Base-by-base conservation (phyloP, 129 eudicot species). In the Helianthus tuberosus region DNA sequence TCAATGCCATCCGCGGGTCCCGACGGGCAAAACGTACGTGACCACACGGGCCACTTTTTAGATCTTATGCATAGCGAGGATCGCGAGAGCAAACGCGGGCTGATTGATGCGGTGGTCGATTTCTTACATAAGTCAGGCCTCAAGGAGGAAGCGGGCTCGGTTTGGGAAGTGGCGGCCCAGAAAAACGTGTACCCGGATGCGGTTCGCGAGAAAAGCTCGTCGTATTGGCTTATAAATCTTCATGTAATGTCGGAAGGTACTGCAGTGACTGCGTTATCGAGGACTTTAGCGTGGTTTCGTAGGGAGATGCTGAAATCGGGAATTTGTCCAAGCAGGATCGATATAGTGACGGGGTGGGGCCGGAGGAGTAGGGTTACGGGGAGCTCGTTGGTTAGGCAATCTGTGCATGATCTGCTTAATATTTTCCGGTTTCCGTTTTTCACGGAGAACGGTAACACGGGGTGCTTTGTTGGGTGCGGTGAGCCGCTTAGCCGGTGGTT, bases 241-340 rank as follows among this genome's bases (percentile, higher is more conserved):
- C 99, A 95, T 54, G 99, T 95, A 35, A 95, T 95, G 99, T 91
- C 97, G 0, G 97, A 95, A 29, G 99, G 99, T 13, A 95, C 99
- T 0, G 99, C 99, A 5, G 97, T 95, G 49, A 95, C 92, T 8
- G 99, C 99, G 6, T 95, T 95, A 9, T 91, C 99, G 12, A 82
- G 99, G 68, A 95, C 99, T 8, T 88, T 95, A 9, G 99, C 97
- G 16, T 87, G 96, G 96, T 91, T 95, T 76, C 84, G 97, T 9
- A 76, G 78, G 63, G 87, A 91, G 81, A 77, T 91, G 90, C 75
- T 95, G 39, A 41, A 61, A 4, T 86, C 92, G 0, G 97, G 99
- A 1, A 64, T 76, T 23, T 72, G 96, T 38, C 99, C 99, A 0
- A 83, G 82, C 72, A 83, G 99, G 47, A 89, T 95, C 8, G 99